Percentiles rank a stretch among this genome's conserved stretches.
Conservation (phyloP, 176 grass and related monocot genomes). For the Rhipidocladum racemiflorum region DNA sequence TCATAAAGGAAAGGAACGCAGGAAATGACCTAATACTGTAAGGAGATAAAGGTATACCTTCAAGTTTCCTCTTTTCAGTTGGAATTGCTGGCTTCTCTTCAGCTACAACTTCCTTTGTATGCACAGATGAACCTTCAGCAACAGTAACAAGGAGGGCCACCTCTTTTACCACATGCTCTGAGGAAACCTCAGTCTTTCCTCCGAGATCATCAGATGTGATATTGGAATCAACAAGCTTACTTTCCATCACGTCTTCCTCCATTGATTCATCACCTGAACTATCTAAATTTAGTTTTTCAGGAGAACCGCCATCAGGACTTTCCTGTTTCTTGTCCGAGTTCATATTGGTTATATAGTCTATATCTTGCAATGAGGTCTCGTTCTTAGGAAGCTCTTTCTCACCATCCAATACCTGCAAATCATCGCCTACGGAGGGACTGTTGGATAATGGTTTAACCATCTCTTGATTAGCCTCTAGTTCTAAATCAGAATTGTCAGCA, state of each 20-base stretch:
- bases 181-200: slow-evolving; percentile 24
- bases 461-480: slow-evolving; percentile 66
- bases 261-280: slow-evolving; percentile 66
- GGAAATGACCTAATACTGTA: neutral
- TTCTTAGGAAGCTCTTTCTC: slow-evolving; percentile 47
- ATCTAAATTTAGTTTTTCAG: slow-evolving; percentile 70
- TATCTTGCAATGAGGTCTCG: slow-evolving; percentile 41
- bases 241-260: slow-evolving; percentile 66
- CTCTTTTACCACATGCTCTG: slow-evolving; percentile 37
- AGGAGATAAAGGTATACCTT: slow-evolving; percentile 49
- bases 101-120: slow-evolving; percentile 36
- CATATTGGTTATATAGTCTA: slow-evolving; percentile 31
- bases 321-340: slow-evolving; percentile 45
- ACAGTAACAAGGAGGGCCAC: slow-evolving; percentile 22
- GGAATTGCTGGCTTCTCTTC: slow-evolving; percentile 33
- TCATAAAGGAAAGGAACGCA: neutral
- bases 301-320: slow-evolving; percentile 36
- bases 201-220: slow-evolving; percentile 31
- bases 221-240: slow-evolving; percentile 39
- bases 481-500: slow-evolving; percentile 74
- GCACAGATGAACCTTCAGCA: slow-evolving; percentile 6
- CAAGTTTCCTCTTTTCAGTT: slow-evolving; percentile 73
- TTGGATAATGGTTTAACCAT: slow-evolving; percentile 50
- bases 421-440: slow-evolving; percentile 33
- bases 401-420: slow-evolving; percentile 31